Evolutionary conservation across 2,329 filamentous ascomycete genomes (phyloP), one percentile per base, ranked within the genome.

Genomic region (Colletotrichum sp.): DNA sequence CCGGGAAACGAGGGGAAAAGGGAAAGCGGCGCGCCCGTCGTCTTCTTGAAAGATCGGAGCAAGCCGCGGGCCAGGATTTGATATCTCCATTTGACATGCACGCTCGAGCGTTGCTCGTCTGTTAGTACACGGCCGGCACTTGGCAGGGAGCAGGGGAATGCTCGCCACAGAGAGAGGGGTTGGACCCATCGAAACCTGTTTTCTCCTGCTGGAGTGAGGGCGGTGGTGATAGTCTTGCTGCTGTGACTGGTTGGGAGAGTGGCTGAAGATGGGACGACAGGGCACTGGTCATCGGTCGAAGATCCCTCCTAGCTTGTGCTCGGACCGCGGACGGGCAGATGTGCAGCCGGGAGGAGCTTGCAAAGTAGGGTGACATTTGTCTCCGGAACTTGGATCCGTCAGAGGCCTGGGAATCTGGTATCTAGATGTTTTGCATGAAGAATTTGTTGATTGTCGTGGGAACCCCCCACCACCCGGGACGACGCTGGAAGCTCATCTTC

Each of bases 171-270:
- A 32, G 69, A 36, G 34, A 25, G 64, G 59, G 55, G 67, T 57
- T 29, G 59, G 64, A 12, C 57, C 73, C 73, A 27, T 65, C 29
- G 59, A 73, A 76, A 73, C 70, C 70, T 69, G 70, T 65, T 76
- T 73, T 65, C 22, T 30, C 34, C 39, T 52, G 27, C n/a, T 30
- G 32, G 19, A 65, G 13, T 44, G 32, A 32, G 44, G 44, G 30
- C 6, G 2, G 15, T 32, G 13, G 49, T 49, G 71, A 74, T 59
- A 32, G 44, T 61, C 16, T 62, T 29, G 11, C 36, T 25, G 22
- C 49, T 25, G 52, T 36, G 19, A 25, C 16, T 68, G 73, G 63
- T 44, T 29, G 39, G 55, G 30, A 39, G 29, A 27, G 25, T 67
- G 22, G 27, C 34, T 39, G 44, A 25, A 57, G 63, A 69, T 61